These are phyloP conservation scores for Suhomyces pyralidae DNA, from an alignment of 805 yeast species.

Conservation along the genomic window DNA sequence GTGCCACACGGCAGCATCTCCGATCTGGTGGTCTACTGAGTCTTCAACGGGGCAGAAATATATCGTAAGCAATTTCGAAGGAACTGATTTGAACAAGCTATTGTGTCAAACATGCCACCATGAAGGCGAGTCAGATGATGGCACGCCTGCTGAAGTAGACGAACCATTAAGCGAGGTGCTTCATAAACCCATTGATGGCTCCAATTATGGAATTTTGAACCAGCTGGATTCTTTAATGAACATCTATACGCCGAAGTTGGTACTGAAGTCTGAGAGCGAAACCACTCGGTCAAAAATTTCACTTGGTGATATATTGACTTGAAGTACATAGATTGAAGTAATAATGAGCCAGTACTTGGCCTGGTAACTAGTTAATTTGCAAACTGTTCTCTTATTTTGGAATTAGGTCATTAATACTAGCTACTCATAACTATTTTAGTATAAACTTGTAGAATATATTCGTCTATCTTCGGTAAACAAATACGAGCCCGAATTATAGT, in stretches of 20 bases:
- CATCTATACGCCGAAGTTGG: conserved; percentile 5
- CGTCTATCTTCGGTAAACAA: too few relatives aligned
- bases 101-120: conserved; percentile 35
- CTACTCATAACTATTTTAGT: too few relatives aligned
- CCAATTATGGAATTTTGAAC: conserved; percentile 28
- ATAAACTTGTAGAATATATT: too few relatives aligned
- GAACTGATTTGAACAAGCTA: background rate
- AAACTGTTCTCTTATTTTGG: too few relatives aligned
- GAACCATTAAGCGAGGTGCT: conserved; percentile 20
- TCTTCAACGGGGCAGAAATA: background rate
- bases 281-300: conserved; percentile 16
- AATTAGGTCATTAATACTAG: too few relatives aligned
- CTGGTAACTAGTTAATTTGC: too few relatives aligned
- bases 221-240: conserved; percentile 20
- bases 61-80: conserved; percentile 3
- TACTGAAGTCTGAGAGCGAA: conserved; percentile 1
- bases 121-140: conserved; percentile 8
- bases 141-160: conserved; percentile 13
- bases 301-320: conserved; percentile 20
- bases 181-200: conserved; percentile 30
- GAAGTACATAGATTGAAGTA: background rate
- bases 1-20: conserved; percentile 28
- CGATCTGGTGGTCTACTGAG: conserved; percentile 35
- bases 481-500: too few relatives aligned
- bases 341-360: too few relatives aligned